phyloP scores from a whole-genome alignment of 1,139 yeast genomes.

The Blastobotrys serpentis region DNA sequence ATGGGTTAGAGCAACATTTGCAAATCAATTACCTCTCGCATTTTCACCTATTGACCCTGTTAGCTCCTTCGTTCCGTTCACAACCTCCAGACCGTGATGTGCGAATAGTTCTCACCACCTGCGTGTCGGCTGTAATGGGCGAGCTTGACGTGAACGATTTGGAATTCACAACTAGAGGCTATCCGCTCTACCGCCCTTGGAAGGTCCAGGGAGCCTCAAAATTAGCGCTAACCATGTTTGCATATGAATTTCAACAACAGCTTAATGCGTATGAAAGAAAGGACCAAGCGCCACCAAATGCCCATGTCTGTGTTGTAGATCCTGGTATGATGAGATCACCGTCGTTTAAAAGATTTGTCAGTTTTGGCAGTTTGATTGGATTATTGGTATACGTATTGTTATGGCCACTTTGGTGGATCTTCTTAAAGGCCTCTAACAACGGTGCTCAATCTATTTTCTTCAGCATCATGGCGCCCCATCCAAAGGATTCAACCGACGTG shows the following conservation, averaged over 20 bases:
- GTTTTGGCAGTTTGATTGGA: conserved; percentile 76
- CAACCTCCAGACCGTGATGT: conserved; percentile 97
- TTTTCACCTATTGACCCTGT: conserved; percentile 71
- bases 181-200: conserved; percentile 67
- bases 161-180: conserved; percentile 59
- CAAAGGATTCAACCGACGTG: conserved; percentile 61
- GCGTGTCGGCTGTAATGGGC: conserved; percentile 75
- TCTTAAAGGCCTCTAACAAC: conserved; percentile 67
- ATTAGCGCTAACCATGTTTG: conserved; percentile 68
- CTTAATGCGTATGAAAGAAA: conserved; percentile 56
- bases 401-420: conserved; percentile 80
- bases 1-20: conserved; percentile 83
- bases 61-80: conserved; percentile 76
- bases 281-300: conserved; percentile 65
- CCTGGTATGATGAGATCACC: conserved; percentile 93
- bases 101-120: conserved; percentile 69
- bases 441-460: conserved; percentile 80
- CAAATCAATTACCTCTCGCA: conserved; percentile 82
- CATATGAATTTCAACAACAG: conserved; percentile 69
- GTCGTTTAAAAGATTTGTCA: conserved; percentile 71
- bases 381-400: conserved; percentile 61
- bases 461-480: conserved; percentile 71
- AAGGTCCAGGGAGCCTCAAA: conserved; percentile 79
- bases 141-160: conserved; percentile 64
- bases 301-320: conserved; percentile 73